These are phyloP conservation scores for Kuraishia piskuri DNA, from an alignment of 805 yeast species.

Conservation along the genomic window DNA sequence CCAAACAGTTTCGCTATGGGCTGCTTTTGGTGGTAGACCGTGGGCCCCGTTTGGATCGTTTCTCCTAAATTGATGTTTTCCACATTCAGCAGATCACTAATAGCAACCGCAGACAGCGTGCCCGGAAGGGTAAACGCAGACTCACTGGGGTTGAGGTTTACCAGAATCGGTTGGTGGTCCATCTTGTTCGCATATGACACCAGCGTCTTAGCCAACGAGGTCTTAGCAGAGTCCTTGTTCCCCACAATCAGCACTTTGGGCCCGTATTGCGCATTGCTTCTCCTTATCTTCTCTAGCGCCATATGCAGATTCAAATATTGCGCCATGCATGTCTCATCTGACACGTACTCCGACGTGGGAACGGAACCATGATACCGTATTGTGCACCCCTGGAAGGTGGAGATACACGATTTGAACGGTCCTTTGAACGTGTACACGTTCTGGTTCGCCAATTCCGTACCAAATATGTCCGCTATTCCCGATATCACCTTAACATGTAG, in stretches of 20 bases:
- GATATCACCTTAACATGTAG: slow-evolving; percentile 40
- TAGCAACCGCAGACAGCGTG: slow-evolving; percentile 71
- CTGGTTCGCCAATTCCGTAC: slow-evolving; percentile 81
- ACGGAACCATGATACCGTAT: slow-evolving; percentile 39
- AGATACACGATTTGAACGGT: slow-evolving; percentile 41
- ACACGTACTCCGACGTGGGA: slow-evolving; percentile 47
- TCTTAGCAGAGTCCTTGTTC: slow-evolving; percentile 65
- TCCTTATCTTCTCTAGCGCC: slow-evolving; percentile 52
- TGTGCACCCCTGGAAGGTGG: slow-evolving; percentile 58
- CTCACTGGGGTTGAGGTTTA: slow-evolving; percentile 69
- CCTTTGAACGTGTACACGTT: slow-evolving; percentile 51
- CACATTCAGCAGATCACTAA: slow-evolving; percentile 73
- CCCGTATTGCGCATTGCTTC: slow-evolving; percentile 11
- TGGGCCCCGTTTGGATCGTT: slow-evolving; percentile 65
- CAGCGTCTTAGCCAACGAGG: slow-evolving; percentile 61
- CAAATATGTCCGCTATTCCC: slow-evolving; percentile 87
- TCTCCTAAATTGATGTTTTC: slow-evolving; percentile 70
- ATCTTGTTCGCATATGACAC: slow-evolving; percentile 69
- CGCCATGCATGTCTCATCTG: slow-evolving; percentile 64
- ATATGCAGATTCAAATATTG: slow-evolving; percentile 64
- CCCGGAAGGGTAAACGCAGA: slow-evolving; percentile 61
- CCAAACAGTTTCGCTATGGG: slow-evolving; percentile 85
- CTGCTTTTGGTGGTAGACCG: slow-evolving; percentile 75
- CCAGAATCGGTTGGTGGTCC: slow-evolving; percentile 58
- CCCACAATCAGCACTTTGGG: slow-evolving; percentile 74